These are phyloP conservation scores for Sordariomycetes sp. DNA, from an alignment of 2,329 filamentous ascomycete species.

Conservation along the genomic window DNA sequence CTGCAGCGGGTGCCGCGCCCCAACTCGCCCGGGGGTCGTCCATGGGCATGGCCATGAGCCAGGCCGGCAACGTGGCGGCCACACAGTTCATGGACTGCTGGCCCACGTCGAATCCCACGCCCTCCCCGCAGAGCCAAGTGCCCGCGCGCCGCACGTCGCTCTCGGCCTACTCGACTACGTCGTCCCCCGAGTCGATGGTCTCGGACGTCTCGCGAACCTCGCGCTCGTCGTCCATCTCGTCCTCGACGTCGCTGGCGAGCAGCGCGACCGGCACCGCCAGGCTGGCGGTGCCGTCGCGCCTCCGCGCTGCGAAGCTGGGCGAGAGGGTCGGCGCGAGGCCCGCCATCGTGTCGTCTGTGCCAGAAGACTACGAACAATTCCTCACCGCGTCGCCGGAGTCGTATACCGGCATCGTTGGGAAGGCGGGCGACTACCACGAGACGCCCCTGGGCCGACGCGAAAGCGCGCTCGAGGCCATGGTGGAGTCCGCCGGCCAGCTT, in stretches of 20 bases:
- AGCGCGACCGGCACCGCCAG: constrained; percentile 42
- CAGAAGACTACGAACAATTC: constrained; percentile 37
- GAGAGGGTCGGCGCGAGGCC: constrained; percentile 40
- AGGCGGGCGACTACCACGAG: constrained; percentile 33
- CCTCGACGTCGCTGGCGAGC: constrained; percentile 45
- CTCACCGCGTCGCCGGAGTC: constrained; percentile 43
- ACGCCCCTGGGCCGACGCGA: constrained; percentile 31
- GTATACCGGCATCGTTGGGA: constrained; percentile 38
- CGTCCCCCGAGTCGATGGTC: constrained; percentile 55
- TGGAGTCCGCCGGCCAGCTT: constrained; percentile 14
- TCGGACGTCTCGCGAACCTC: constrained; percentile 49
- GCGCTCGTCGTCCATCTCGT: constrained; percentile 52
- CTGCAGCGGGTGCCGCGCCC: constrained; percentile 41
- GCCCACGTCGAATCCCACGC: constrained; percentile 27
- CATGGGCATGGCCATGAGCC: constrained; percentile 48
- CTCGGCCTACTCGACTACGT: constrained; percentile 48
- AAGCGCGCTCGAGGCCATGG: constrained; percentile 29
- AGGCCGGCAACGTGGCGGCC: constrained; percentile 30
- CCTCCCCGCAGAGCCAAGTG: constrained; percentile 36
- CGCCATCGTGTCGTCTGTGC: constrained; percentile 42
- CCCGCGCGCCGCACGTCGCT: constrained; percentile 46
- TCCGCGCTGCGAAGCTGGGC: constrained; percentile 44
- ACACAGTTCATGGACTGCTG: constrained; percentile 40
- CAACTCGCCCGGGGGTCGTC: constrained; percentile 37
- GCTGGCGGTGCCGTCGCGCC: constrained; percentile 48